phyloP scores from a whole-genome alignment of 495 filamentous ascomycete species.

The Diplogelasinospora grovesii region DNA sequence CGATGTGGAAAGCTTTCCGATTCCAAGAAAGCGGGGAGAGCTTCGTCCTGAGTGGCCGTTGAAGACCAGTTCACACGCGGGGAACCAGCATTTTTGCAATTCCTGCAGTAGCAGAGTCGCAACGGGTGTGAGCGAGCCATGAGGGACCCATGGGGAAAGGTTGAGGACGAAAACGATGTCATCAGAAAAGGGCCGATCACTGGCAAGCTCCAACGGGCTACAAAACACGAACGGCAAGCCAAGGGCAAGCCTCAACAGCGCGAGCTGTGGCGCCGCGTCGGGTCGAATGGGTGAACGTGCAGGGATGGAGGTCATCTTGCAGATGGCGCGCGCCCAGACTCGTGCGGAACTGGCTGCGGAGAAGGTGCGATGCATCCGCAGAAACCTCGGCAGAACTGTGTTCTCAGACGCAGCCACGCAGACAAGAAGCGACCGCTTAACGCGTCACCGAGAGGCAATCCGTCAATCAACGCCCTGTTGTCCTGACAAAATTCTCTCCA shows the following conservation, averaged over 20 bases:
- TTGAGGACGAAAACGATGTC: background rate
- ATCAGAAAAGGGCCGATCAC: constrained; percentile 3
- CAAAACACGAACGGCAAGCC: constrained; percentile 1
- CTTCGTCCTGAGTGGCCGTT: background rate
- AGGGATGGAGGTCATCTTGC: constrained; percentile 14
- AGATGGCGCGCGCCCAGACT: constrained; percentile 1
- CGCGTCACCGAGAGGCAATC: too few relatives aligned
- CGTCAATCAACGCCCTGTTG: too few relatives aligned
- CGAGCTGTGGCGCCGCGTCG: background rate
- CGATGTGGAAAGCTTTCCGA: too few relatives aligned
- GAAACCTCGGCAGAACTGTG: too few relatives aligned
- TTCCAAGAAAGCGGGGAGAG: background rate
- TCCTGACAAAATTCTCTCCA: too few relatives aligned
- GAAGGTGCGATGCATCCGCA: background rate
- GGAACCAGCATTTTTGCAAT: too few relatives aligned
- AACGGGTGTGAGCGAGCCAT: background rate
- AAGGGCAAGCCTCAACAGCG: too few relatives aligned
- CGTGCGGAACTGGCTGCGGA: background rate
- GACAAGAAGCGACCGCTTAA: too few relatives aligned
- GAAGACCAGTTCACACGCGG: background rate
- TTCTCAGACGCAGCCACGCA: too few relatives aligned
- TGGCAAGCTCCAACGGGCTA: background rate
- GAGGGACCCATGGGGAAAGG: background rate
- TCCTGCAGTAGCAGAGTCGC: constrained; percentile 3
- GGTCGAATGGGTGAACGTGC: constrained; percentile 1